A percentile compares a stretch with the other conserved stretches of the same genome.
These are phyloP conservation scores for Auricularia cornea DNA, from an alignment of 768 basidiomycete genomes.

Conservation along the genomic window DNA sequence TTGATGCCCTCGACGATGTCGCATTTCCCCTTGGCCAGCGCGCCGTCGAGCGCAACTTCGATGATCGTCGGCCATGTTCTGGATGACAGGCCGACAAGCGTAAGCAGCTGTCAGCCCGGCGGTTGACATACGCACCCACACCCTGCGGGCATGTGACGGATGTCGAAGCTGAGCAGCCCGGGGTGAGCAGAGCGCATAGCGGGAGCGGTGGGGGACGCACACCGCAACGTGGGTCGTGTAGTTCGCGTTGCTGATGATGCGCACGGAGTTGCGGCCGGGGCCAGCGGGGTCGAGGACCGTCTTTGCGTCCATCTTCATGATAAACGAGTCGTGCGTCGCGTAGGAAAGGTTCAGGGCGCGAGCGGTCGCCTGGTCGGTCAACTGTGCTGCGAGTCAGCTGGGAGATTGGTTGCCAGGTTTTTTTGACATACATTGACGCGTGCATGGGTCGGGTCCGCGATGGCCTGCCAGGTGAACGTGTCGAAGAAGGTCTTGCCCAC, in stretches of 20 bases:
- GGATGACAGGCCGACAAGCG: not conserved
- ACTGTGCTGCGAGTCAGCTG: not conserved
- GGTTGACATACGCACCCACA: conserved; percentile 35
- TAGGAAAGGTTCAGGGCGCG: conserved; percentile 47
- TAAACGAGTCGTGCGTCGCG: conserved; percentile 42
- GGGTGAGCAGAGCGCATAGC: conserved; percentile 6
- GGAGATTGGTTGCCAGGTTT: not conserved
- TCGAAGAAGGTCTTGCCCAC: conserved; percentile 40
- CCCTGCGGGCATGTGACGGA: conserved; percentile 54
- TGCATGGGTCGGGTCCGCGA: conserved; percentile 57
- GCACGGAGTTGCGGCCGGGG: conserved; percentile 50
- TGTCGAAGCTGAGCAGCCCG: conserved; percentile 30
- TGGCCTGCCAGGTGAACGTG: conserved; percentile 40
- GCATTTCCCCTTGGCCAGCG: conserved; percentile 39
- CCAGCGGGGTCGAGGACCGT: conserved; percentile 39
- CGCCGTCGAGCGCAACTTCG: conserved; percentile 31
- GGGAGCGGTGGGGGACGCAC: conserved; percentile 25
- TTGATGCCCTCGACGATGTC: conserved; percentile 25
- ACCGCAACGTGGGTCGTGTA: conserved; percentile 47
- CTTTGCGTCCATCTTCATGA: conserved; percentile 47
- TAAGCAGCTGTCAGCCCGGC: conserved; percentile 4
- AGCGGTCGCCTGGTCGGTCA: conserved; percentile 34
- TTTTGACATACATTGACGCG: conserved; percentile 42
- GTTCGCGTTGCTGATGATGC: conserved; percentile 43
- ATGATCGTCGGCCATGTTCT: conserved; percentile 44